Evolutionary conservation across 2,329 filamentous ascomycete genomes (phyloP), one percentile per base, ranked within the genome.

Genomic region (Eutypa lata): DNA sequence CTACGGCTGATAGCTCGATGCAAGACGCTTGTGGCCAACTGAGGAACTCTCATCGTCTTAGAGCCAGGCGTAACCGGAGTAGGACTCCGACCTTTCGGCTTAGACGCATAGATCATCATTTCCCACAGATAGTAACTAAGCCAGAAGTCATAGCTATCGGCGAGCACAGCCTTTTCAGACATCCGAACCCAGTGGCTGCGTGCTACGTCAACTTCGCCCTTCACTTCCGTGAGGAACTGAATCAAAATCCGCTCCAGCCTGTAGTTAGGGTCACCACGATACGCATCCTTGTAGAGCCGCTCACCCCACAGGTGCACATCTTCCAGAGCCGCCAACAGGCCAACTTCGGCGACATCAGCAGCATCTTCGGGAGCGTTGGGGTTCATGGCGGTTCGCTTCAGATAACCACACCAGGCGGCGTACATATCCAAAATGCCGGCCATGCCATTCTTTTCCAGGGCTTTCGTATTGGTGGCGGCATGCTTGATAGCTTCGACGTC

Each of bases 401-500:
- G 79, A 62, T 93, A 97, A 48, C 91, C 91, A 66, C 93, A 97
- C 94, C 94, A 99, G 0, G 92, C 88, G 50, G 90, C 86, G 65
- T 97, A 91, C 65, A 97, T 90, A 63, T 96, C 91, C 54, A 97
- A 82, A 31, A 97, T 85, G 59, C 92, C 89, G 48, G 91, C 85
- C 79, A 97, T 88, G 22, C 91, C 92, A 56, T 91, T 86, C 57
- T 89, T 86, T 67, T 96, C 91, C 5, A 97, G 78, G 42, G 95
- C 79, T 8, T 91, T 87, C 22, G 90, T 91, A 65, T 87, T 90
- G 0, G 92, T 97, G 7, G 94, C 94, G 43, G 87, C 86, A 69
- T 97, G 91, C 71, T 99, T 99, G 69, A 97, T 91, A 40, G 86
- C 81, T 62, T 95, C 90, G 49, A 97, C 90, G 48, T 90, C 88